These are phyloP conservation scores for Chlamydomonas sphaeroides DNA, from an alignment of 139 green algal species.

Conservation along the genomic window DNA sequence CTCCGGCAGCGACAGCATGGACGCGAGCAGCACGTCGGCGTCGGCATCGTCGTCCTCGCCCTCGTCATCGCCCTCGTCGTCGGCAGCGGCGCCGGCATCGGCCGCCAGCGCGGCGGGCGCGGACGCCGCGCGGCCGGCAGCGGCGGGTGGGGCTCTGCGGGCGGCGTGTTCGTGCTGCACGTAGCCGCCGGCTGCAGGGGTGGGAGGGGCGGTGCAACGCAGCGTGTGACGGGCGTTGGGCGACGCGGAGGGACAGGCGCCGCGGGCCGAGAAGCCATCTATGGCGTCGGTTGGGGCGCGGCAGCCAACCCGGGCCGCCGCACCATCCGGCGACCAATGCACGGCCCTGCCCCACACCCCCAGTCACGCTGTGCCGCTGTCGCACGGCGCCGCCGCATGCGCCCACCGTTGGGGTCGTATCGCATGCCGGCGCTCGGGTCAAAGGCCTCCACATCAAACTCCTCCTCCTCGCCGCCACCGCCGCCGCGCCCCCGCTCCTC, in stretches of 20 bases:
- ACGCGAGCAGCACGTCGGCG: slow-evolving; percentile 37
- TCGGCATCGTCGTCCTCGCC: slow-evolving; percentile 41
- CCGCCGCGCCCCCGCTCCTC: not conserved
- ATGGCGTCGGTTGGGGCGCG: too few relatives aligned
- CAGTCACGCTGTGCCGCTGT: too few relatives aligned
- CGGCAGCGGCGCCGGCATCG: not conserved
- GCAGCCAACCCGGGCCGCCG: too few relatives aligned
- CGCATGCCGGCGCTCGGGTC: slow-evolving; percentile 28
- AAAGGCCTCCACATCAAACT: not conserved
- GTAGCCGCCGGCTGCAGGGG: slow-evolving; percentile 6
- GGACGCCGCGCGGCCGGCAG: not conserved
- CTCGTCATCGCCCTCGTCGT: slow-evolving; percentile 36
- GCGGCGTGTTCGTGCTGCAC: not conserved
- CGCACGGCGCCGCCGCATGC: not conserved
- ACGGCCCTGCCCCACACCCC: too few relatives aligned
- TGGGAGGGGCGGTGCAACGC: too few relatives aligned
- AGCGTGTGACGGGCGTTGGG: too few relatives aligned
- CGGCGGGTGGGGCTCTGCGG: too few relatives aligned
- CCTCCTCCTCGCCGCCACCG: not conserved
- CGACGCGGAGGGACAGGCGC: too few relatives aligned
- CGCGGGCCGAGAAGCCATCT: too few relatives aligned
- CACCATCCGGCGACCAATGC: too few relatives aligned
- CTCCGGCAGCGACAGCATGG: slow-evolving; percentile 48
- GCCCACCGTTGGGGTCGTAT: slow-evolving; percentile 8
- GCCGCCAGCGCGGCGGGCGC: not conserved